Evolutionary conservation across 2,329 filamentous ascomycete species (phyloP).

Genomic region (Fonsecaea erecta): DNA sequence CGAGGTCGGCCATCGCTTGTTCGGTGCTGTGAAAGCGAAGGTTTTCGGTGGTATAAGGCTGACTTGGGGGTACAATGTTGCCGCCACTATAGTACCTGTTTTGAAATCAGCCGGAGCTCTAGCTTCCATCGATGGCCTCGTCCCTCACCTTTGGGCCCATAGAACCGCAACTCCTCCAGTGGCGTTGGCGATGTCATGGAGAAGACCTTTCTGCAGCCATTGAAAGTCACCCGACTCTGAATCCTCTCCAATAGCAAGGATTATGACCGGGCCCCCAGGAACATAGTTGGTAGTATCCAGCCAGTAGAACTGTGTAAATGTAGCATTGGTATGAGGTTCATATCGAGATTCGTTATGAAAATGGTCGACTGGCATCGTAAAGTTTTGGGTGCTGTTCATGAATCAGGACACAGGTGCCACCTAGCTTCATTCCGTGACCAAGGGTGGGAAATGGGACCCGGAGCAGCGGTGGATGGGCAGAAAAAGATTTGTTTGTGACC

Average conservation of each 20-base stretch:
- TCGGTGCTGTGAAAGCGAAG: conserved; percentile 82
- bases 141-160: conserved; percentile 65
- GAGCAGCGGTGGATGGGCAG: not conserved
- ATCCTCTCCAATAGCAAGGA: conserved; percentile 74
- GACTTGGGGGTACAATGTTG: conserved; percentile 66
- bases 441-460: not conserved
- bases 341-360: conserved; percentile 31
- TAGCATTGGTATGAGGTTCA: conserved; percentile 42
- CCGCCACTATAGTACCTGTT: conserved; percentile 71
- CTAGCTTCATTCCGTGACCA: not conserved
- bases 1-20: conserved; percentile 78
- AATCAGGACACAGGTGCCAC: not conserved
- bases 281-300: conserved; percentile 78
- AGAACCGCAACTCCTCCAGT: conserved; percentile 77
- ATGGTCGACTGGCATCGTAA: conserved; percentile 27
- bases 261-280: conserved; percentile 77
- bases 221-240: conserved; percentile 61
- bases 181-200: conserved; percentile 70
- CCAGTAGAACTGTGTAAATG: conserved; percentile 71
- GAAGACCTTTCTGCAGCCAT: conserved; percentile 77
- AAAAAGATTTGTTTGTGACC: not conserved
- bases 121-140: conserved; percentile 24
- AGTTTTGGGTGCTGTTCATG: conserved; percentile 44
- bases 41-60: conserved; percentile 68
- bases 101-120: conserved; percentile 69